These are phyloP conservation scores for Trametes pubescens DNA, from an alignment of 1,284 basidiomycete genomes.

Conservation along the genomic window DNA sequence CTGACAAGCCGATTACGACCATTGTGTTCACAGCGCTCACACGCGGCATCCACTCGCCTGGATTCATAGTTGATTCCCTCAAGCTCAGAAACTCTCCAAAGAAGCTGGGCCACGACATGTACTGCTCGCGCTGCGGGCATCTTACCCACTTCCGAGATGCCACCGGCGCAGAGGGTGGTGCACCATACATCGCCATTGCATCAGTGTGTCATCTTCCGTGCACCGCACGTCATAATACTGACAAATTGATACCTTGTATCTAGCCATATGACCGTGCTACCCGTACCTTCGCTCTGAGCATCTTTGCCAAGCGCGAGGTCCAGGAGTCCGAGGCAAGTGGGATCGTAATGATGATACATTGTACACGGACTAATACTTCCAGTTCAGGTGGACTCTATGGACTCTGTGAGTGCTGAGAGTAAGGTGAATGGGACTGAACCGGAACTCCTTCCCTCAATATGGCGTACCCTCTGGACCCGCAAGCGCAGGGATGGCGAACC, in stretches of 20 bases:
- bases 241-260: not conserved
- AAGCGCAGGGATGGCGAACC: not conserved
- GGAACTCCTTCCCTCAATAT: not conserved
- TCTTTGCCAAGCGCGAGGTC: not conserved
- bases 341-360: not conserved
- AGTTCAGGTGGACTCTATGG: not conserved
- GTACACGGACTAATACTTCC: not conserved
- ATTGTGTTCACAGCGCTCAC: constrained; percentile 16
- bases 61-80: constrained; percentile 9
- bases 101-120: constrained; percentile 14
- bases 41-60: constrained; percentile 16
- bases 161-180: constrained; percentile 10
- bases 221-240: not conserved
- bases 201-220: not conserved
- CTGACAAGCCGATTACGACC: not conserved
- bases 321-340: not conserved
- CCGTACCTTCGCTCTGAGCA: constrained; percentile 8
- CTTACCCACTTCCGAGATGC: constrained; percentile 6
- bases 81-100: not conserved
- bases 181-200: constrained; percentile 14
- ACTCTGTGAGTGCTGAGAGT: not conserved
- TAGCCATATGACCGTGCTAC: constrained; percentile 20
- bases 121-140: constrained; percentile 12
- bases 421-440: not conserved
- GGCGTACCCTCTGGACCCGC: not conserved